Evolutionary conservation across 176 grass and related monocot species (phyloP), one percentile per base, ranked within the genome.

Genomic region (Paspalum notatum): DNA sequence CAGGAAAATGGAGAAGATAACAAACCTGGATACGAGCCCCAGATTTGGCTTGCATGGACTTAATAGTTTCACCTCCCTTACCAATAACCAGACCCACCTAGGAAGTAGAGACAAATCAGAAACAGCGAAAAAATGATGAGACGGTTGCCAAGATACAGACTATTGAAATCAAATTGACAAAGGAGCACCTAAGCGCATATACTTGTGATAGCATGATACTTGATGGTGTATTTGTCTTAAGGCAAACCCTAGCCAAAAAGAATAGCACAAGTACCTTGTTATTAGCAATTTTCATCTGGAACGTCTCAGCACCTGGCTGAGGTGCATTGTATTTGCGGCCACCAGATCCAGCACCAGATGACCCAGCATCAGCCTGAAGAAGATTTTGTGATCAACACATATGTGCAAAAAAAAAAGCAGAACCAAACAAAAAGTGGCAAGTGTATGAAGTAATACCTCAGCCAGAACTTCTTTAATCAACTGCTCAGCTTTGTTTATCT

Each of bases 71-170:
- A 67, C 92, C 95, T 77, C 90, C 88, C 90, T 95, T 98, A 25
- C 95, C 95, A 85, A 98, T 98, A 64, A 98, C 89, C 61, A 98
- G 76, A 78, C 95, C 95, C 68, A 98, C 95, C 95, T 98, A 69
- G 61, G 69, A 72, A 12, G 2, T 1, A 62, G 16, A 87, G 41
- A 57, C 1, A 81, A 8, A 48, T 47, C 21, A 81, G 5, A 66
- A n/a, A 12, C 6, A 72, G 14, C 0, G 12, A 24, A 14, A 47
- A 75, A 73, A 45, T 7, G 20, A 42, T 22, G 2, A 22, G 52
- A 54, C 3, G 55, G 13, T 39, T 11, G 3, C 17, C 6, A 15
- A 6, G 22, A 42, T 15, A 52, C 50, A 41, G 32, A 22, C 18
- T 22, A 41, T 18, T 53, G 5, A 39, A 20, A 52, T 38, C 40